Conservation (phyloP, 1,284 basidiomycete species). For the Cryptococcus maquisensis region DNA sequence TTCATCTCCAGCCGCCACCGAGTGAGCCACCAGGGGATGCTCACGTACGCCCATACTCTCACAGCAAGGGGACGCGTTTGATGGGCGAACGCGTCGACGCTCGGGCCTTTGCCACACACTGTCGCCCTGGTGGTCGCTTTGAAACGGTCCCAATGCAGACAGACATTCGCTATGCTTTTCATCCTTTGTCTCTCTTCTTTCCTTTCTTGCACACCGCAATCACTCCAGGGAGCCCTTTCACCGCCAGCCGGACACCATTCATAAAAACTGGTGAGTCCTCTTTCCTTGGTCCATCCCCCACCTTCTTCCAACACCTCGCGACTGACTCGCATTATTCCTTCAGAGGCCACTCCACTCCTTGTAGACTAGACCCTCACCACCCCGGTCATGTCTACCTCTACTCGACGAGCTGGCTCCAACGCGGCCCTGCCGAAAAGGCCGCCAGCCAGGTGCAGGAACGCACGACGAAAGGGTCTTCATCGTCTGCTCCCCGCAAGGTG, state of each 20-base stretch:
- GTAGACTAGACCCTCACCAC: neutral
- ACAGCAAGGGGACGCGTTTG: too few relatives aligned
- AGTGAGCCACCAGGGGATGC: too few relatives aligned
- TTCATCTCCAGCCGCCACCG: too few relatives aligned
- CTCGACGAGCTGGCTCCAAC: neutral
- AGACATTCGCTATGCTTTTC: neutral
- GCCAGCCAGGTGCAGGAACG: constrained; percentile 25
- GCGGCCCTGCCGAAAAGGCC: constrained; percentile 1
- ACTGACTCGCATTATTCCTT: neutral
- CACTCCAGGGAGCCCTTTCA: too few relatives aligned
- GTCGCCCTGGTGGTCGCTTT: too few relatives aligned
- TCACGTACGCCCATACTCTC: too few relatives aligned
- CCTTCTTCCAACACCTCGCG: too few relatives aligned
- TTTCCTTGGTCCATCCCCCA: neutral
- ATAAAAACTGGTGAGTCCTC: neutral
- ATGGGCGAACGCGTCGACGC: too few relatives aligned
- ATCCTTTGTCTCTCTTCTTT: neutral
- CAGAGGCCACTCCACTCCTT: neutral
- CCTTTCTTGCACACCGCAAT: neutral
- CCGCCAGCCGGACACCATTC: neutral
- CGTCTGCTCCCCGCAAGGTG: constrained; percentile 72
- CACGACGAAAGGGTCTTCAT: constrained; percentile 35
- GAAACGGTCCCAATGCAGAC: too few relatives aligned
- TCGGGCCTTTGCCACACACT: too few relatives aligned
- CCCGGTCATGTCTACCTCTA: constrained; percentile 1